Percentiles rank a stretch among this genome's conserved stretches.
Conservation (phyloP, 192 early-diverging fungal species). For the Linnemannia exigua region DNA sequence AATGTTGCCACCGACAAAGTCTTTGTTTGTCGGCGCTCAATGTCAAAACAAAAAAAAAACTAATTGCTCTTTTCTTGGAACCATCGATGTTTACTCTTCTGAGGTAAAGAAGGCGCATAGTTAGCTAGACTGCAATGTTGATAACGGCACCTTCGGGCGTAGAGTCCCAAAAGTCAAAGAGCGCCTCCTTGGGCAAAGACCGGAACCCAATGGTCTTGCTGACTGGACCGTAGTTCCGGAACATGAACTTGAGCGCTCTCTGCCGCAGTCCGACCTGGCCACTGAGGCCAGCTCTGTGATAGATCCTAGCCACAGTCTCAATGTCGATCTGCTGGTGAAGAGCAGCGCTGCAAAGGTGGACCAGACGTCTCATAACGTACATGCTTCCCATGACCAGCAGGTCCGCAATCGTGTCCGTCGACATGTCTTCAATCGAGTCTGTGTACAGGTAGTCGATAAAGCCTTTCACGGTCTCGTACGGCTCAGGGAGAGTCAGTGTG, state of each 20-base stretch:
- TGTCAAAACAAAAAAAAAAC: background rate
- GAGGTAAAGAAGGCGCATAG: too few relatives aligned
- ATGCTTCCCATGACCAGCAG: constrained; percentile 72
- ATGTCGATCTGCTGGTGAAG: constrained; percentile 66
- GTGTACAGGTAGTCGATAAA: constrained; percentile 74
- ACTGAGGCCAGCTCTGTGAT: constrained; percentile 65
- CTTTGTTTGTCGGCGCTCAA: background rate
- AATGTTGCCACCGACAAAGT: background rate
- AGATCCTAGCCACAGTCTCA: constrained; percentile 69
- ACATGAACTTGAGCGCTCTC: constrained; percentile 66
- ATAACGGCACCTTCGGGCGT: constrained; percentile 66
- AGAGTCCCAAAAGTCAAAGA: constrained; percentile 73
- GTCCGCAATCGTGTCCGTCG: constrained; percentile 61
- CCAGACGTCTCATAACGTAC: constrained; percentile 69
- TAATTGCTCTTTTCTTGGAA: background rate
- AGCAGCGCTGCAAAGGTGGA: constrained; percentile 60
- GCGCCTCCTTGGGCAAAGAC: constrained; percentile 61
- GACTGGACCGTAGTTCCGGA: constrained; percentile 72
- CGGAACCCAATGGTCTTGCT: constrained; percentile 69
- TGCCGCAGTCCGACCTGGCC: constrained; percentile 67
- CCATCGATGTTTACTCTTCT: background rate
- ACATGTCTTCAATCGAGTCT: constrained; percentile 61
- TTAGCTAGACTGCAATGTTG: constrained; percentile 37
- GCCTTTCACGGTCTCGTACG: constrained; percentile 60
- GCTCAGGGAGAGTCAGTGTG: constrained; percentile 66